A percentile compares a stretch with the other conserved stretches of the same genome.
These are phyloP conservation scores for Boletus vinaceobasis DNA, from an alignment of 768 basidiomycete genomes.

Conservation along the genomic window DNA sequence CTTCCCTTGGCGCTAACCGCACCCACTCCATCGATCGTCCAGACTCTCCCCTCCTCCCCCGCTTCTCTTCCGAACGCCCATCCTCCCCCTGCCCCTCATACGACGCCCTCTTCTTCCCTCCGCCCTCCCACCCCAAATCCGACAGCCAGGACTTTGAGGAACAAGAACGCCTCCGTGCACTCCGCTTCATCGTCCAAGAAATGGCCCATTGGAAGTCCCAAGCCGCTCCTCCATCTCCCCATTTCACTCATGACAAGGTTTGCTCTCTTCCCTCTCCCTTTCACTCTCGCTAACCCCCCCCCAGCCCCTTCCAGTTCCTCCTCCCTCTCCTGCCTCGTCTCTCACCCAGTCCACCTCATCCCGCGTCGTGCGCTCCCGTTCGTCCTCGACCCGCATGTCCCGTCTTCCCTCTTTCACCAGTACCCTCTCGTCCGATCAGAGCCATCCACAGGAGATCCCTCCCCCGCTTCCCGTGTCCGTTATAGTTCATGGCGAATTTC, in stretches of 20 bases:
- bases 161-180: slow-evolving; percentile 32
- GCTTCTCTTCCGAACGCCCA: slow-evolving; percentile 20
- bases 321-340: slow-evolving; percentile 28
- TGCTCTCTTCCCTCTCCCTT: not conserved
- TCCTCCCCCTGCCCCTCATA: slow-evolving; percentile 30
- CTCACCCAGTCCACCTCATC: slow-evolving; percentile 26
- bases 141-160: slow-evolving; percentile 22
- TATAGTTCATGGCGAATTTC: slow-evolving; percentile 28
- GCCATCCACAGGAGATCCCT: slow-evolving; percentile 23
- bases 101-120: slow-evolving; percentile 36
- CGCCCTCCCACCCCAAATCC: slow-evolving; percentile 3
- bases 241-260: slow-evolving; percentile 14
- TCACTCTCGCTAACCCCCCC: not conserved
- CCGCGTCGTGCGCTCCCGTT: slow-evolving; percentile 28
- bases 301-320: slow-evolving; percentile 21
- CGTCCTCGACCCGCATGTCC: slow-evolving; percentile 29
- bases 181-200: slow-evolving; percentile 36
- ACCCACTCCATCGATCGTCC: slow-evolving; percentile 21
- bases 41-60: slow-evolving; percentile 31
- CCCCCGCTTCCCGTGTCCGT: slow-evolving; percentile 29
- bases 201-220: slow-evolving; percentile 30
- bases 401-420: slow-evolving; percentile 33
- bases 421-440: slow-evolving; percentile 33
- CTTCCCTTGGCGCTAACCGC: slow-evolving; percentile 31
- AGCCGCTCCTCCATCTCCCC: not conserved